Percentiles rank a stretch among this genome's conserved stretches.
These are phyloP conservation scores for Sonneratia caseolaris DNA, from an alignment of 345 rosid species.

Conservation along the genomic window DNA sequence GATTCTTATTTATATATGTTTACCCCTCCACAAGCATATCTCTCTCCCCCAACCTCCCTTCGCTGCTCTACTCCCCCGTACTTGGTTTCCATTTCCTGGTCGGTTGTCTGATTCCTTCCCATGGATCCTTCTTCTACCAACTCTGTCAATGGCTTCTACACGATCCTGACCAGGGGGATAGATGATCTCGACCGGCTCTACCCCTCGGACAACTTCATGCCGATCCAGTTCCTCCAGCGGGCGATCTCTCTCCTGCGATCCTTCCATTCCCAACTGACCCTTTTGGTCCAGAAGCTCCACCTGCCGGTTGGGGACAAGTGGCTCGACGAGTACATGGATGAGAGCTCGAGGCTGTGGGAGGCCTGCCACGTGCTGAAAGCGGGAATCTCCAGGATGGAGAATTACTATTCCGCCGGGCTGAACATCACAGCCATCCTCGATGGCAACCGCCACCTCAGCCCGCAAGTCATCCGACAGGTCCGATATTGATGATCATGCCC, in stretches of 20 bases:
- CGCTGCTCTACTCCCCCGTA: no score
- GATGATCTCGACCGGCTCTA: conserved; percentile 82
- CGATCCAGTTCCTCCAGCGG: conserved; percentile 70
- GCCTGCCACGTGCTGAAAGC: conserved; percentile 81
- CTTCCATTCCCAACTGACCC: conserved; percentile 69
- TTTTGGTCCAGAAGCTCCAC: conserved; percentile 79
- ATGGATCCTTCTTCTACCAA: conserved; percentile 64
- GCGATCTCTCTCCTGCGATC: conserved; percentile 66
- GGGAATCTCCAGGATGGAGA: conserved; percentile 67
- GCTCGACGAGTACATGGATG: conserved; percentile 99
- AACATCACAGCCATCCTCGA: conserved; percentile 54
- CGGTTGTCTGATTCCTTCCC: no score
- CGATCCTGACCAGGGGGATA: conserved; percentile 65
- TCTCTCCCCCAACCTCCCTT: not conserved
- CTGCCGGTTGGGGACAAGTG: conserved; percentile 96
- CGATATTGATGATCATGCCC: no score
- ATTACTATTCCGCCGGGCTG: conserved; percentile 55
- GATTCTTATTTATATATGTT: not conserved
- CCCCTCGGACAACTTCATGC: conserved; percentile 62
- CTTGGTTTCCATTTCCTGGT: no score
- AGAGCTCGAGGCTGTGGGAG: conserved; percentile 90
- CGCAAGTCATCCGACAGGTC: conserved; percentile 71
- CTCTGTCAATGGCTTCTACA: conserved; percentile 83
- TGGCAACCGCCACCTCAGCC: conserved; percentile 45
- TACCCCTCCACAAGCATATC: conserved; percentile 12